A percentile compares a stretch with the other conserved stretches of the same genome.
Evolutionary conservation across 805 yeast genomes (phyloP).

Genomic region (Ascoidea asiatica): DNA sequence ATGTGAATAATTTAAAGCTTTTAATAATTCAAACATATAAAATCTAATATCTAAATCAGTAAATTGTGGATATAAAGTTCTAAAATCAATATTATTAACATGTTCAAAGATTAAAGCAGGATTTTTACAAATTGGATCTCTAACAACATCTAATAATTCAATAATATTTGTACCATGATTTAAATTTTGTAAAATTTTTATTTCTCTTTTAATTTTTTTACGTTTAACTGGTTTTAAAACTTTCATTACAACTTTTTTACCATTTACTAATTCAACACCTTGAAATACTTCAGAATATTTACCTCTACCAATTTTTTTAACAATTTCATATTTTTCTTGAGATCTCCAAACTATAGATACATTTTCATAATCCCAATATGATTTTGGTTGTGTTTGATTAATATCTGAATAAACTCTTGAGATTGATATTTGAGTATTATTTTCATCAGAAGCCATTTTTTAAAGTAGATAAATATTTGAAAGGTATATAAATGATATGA

Average conservation of each 20-base stretch:
- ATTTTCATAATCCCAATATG: constrained; percentile 79
- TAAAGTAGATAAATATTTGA: too few relatives aligned
- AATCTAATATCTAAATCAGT: constrained; percentile 64
- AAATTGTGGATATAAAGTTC: constrained; percentile 69
- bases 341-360: constrained; percentile 72
- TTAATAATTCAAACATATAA: constrained; percentile 69
- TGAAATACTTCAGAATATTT: constrained; percentile 92
- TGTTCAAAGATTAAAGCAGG: constrained; percentile 83
- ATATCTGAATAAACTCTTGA: constrained; percentile 81
- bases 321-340: constrained; percentile 67
- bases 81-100: constrained; percentile 71
- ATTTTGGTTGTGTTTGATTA: constrained; percentile 59
- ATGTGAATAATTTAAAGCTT: constrained; percentile 81
- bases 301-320: constrained; percentile 80
- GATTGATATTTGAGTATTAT: constrained; percentile 13
- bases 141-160: constrained; percentile 64
- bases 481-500: too few relatives aligned
- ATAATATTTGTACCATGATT: constrained; percentile 78
- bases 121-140: constrained; percentile 67
- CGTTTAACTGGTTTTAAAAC: constrained; percentile 86
- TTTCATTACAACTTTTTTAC: constrained; percentile 65
- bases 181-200: constrained; percentile 73
- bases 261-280: constrained; percentile 58
- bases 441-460: too few relatives aligned
- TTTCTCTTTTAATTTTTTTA: constrained; percentile 84